Percentiles rank a stretch among this genome's conserved stretches.
phyloP scores from a whole-genome alignment of 768 basidiomycete species.

The Mycena latifolia region DNA sequence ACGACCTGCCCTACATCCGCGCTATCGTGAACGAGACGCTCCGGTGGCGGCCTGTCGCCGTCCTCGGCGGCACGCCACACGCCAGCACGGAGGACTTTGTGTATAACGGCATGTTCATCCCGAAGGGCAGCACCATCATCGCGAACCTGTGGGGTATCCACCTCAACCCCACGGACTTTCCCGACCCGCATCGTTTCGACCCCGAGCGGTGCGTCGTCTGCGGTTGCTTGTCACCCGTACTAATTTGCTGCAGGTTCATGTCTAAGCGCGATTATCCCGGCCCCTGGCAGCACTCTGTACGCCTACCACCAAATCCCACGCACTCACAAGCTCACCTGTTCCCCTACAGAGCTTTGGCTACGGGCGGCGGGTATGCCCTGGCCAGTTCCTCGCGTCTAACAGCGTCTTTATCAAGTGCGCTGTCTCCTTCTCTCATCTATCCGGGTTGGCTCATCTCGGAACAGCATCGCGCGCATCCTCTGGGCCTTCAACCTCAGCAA shows the following conservation, averaged over 20 bases:
- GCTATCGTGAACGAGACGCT: slow-evolving; percentile 55
- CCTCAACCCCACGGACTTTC: slow-evolving; percentile 31
- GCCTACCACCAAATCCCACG: not conserved
- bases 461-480: slow-evolving; percentile 34
- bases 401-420: slow-evolving; percentile 32
- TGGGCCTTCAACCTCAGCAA: slow-evolving; percentile 33
- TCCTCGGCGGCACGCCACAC: slow-evolving; percentile 52
- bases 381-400: slow-evolving; percentile 29
- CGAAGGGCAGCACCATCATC: slow-evolving; percentile 51
- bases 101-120: slow-evolving; percentile 55
- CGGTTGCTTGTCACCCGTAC: not conserved
- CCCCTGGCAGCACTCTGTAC: slow-evolving; percentile 35
- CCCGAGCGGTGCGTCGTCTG: slow-evolving; percentile 24
- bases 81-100: slow-evolving; percentile 51
- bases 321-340: no score
- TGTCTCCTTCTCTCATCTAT: not conserved
- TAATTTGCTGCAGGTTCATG: slow-evolving; percentile 24
- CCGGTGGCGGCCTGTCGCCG: slow-evolving; percentile 51
- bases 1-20: slow-evolving; percentile 49
- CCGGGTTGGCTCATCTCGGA: not conserved
- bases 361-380: slow-evolving; percentile 33
- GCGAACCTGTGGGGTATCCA: slow-evolving; percentile 46
- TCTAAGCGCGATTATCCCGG: slow-evolving; percentile 34
- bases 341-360: slow-evolving; percentile 31
- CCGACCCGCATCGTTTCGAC: slow-evolving; percentile 33